A percentile compares a stretch with the other conserved stretches of the same genome.
These are phyloP conservation scores for Flagelloscypha sp. DNA, from an alignment of 768 basidiomycete genomes.

Conservation along the genomic window DNA sequence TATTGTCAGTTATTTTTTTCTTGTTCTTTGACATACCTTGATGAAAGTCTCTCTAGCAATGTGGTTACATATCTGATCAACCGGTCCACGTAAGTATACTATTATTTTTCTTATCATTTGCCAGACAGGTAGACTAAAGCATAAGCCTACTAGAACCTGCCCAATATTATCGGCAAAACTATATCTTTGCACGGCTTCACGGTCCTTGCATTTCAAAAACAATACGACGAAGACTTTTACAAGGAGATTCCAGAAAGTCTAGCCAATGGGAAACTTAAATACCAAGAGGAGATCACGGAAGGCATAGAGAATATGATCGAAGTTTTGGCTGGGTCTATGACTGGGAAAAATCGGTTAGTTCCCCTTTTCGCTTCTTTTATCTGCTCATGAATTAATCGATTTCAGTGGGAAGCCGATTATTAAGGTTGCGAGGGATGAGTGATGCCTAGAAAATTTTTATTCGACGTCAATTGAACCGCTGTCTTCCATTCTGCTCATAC, in stretches of 20 bases:
- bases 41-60: conserved; percentile 17
- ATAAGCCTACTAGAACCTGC: conserved; percentile 25
- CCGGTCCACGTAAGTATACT: too few species aligned
- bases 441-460: too few species aligned
- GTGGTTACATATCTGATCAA: too few species aligned
- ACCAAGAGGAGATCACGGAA: conserved; percentile 22
- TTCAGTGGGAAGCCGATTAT: conserved; percentile 16
- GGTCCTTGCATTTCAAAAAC: conserved; percentile 8
- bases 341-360: conserved; percentile 29
- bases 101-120: too few species aligned
- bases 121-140: too few species aligned
- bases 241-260: conserved; percentile 20
- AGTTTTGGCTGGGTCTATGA: conserved; percentile 21
- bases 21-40: conserved; percentile 1
- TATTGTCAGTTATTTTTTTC: conserved; percentile 20
- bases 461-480: too few species aligned
- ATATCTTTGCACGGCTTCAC: conserved; percentile 33
- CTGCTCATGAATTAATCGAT: too few species aligned
- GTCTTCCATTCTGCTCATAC: too few species aligned
- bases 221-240: conserved; percentile 24
- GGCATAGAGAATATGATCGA: conserved; percentile 24
- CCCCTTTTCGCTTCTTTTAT: too few species aligned
- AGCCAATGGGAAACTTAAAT: conserved; percentile 22
- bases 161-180: conserved; percentile 23
- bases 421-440: conserved; percentile 4